Base-by-base conservation (phyloP, 352 stramenopile species). In the Globisporangium uncinulatum region DNA sequence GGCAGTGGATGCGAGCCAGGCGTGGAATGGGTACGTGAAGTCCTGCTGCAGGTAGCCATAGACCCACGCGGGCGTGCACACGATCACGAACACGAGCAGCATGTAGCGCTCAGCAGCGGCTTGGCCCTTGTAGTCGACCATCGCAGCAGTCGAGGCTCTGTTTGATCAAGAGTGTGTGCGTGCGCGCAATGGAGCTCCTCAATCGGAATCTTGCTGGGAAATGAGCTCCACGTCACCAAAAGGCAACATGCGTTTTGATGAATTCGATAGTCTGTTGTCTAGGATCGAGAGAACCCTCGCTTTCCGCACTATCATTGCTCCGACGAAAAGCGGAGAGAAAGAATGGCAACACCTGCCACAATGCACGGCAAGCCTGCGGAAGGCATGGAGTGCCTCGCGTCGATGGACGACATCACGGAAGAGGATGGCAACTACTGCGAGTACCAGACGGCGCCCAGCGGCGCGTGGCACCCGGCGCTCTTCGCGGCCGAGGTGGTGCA, bases 361-460 rank as follows among this genome's bases (percentile, higher is more conserved):
- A 13, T 47, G 10, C 92, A 98, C 57, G 84, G 90, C 37, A 87
- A 81, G 59, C 92, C 92, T 10, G 57, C 63, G 4, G 83, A 90
- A 19, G 89, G 86, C 39, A 87, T 98, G 72, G 87, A 94, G 65
- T 98, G 94, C 69, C 73, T 97, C 41, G 89, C 84, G 49, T 97
- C 90, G 13, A 97, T 98, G 89, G 94, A 98, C 61, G 92, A 98
- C 71, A 98, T 98, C 67, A 97, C 91, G 13, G 73, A 90, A 55
- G 88, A 94, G 42, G 77, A 87, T 3, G 71, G 76, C 14, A 93
- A 92, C 71, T 95, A 94, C 71, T 89, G 80, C 56, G 93, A 98
- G 74, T 98, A 96, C 78, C 89, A 97, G 77, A 95, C 84, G 15
- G 74, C 74, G 57, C 92, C 92, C 4, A 97, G 87, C 51, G 78